Conservation (phyloP, 2,329 filamentous ascomycete species). For the Ilyonectria destructans region DNA sequence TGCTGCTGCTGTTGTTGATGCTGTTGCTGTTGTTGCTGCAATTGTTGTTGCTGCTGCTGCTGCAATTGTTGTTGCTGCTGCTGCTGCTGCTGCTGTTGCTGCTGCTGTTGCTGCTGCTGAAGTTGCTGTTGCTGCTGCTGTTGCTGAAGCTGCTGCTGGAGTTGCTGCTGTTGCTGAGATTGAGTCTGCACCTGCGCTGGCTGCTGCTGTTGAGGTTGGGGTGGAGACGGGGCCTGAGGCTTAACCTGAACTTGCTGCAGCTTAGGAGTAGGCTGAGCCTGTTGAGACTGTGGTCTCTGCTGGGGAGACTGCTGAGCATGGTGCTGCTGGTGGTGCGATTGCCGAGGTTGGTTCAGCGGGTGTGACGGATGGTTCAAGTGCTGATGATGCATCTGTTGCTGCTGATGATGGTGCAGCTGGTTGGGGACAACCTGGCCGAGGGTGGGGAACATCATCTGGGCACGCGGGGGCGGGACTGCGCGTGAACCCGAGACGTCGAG, state of each 20-base stretch:
- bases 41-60: slow-evolving; percentile 49
- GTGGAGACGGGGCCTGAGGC: slow-evolving; percentile 52
- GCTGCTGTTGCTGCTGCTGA: slow-evolving; percentile 51
- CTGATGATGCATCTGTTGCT: slow-evolving; percentile 54
- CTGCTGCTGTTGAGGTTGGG: slow-evolving; percentile 52
- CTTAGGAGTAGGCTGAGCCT: slow-evolving; percentile 50
- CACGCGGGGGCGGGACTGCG: slow-evolving; percentile 60
- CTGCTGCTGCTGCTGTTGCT: slow-evolving; percentile 52
- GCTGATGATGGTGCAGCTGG: slow-evolving; percentile 63
- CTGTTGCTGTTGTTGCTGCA: slow-evolving; percentile 51
- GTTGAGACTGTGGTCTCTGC: slow-evolving; percentile 57
- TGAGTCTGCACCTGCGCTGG: slow-evolving; percentile 39
- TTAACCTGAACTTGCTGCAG: slow-evolving; percentile 54
- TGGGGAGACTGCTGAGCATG: slow-evolving; percentile 53
- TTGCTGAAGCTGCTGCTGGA: slow-evolving; percentile 49
- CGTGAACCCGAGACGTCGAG: slow-evolving; percentile 64
- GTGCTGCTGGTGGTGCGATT: slow-evolving; percentile 48
- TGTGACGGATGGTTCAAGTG: slow-evolving; percentile 50
- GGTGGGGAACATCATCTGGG: slow-evolving; percentile 59
- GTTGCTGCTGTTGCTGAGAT: slow-evolving; percentile 44
- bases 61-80: slow-evolving; percentile 53
- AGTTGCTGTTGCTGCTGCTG: slow-evolving; percentile 48
- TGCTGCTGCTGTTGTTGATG: slow-evolving; percentile 52
- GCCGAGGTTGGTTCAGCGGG: slow-evolving; percentile 47
- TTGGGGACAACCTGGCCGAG: slow-evolving; percentile 62